Base-by-base conservation (phyloP, 2,329 filamentous ascomycete genomes). In the Monosporascus sp. region DNA sequence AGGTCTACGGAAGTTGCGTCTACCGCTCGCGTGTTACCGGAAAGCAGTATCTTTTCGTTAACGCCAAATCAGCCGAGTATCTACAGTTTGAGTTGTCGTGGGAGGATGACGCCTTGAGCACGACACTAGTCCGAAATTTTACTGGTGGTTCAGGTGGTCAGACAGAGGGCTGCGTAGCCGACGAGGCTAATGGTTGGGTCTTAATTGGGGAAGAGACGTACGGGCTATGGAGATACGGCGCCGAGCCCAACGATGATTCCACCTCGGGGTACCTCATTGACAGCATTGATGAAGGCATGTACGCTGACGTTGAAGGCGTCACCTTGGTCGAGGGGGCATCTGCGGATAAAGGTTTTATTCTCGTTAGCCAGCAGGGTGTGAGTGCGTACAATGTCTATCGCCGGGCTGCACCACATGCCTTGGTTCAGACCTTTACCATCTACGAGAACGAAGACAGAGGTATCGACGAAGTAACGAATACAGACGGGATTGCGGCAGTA, bases 31-130 rank as follows among this genome's bases (percentile, higher is more conserved):
- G 62, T 6, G 74, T 63, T 35, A 74, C 72, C 0, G 72, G 70
- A 24, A 78, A 75, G 57, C 74, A 79, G 39, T 80, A 79, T 52
- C 72, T 81, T 22, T 81, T 81, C 50, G 77, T 80, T 55, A 81
- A 81, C 57, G 74, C 75, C 49, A 81, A 81, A 57, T 72, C 75
- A 0, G 75, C 77, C 1, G 67, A 74, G n/a, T 81, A 80, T 56
- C 72, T 81, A 0, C 78, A 81, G 59, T 81, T 77, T 54, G 76
- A 79, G 53, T 65, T 81, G 1, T 72, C 72, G 0, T 66, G 74
- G 5, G 35, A 65, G 3, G 65, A 76, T 31, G 72, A 72, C 6
- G 70, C 71, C 1, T 70, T 81, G 1, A 61, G 73, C 35, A 78
- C 76, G 0, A 70, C 65, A 0, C 71, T 82, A 1, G 76, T 81